Percentiles rank a stretch among this genome's conserved stretches.
Conservation (phyloP, 108 stramenopile genomes). For the Tribonema minus region DNA sequence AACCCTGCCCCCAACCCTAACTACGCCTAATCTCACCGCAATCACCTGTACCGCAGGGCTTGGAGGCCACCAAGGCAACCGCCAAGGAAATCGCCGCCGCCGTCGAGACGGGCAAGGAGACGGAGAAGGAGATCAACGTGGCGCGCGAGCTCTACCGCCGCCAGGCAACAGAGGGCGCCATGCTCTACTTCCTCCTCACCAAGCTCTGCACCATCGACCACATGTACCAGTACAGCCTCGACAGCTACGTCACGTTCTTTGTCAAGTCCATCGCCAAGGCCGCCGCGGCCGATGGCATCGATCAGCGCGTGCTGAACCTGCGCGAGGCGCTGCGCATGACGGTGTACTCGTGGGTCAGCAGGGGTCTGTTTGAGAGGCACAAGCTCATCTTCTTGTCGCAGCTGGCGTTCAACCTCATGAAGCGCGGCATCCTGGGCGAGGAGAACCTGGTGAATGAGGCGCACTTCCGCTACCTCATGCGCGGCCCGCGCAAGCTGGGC, state of each 20-base stretch:
- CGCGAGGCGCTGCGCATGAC: slow-evolving; percentile 73
- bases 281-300: slow-evolving; percentile 56
- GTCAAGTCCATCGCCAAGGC: slow-evolving; percentile 74
- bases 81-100: slow-evolving; percentile 75
- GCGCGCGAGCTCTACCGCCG: slow-evolving; percentile 77
- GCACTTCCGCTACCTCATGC: slow-evolving; percentile 76
- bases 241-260: slow-evolving; percentile 77
- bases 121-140: slow-evolving; percentile 69
- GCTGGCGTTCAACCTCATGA: slow-evolving; percentile 80
- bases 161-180: slow-evolving; percentile 83
- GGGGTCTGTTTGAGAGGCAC: slow-evolving; percentile 82
- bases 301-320: slow-evolving; percentile 66
- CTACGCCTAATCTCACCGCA: too few species aligned
- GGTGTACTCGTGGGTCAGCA: slow-evolving; percentile 79
- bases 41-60: too few species aligned
- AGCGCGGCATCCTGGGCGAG: slow-evolving; percentile 70
- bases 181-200: slow-evolving; percentile 86
- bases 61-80: slow-evolving; percentile 79
- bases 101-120: slow-evolving; percentile 67
- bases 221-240: slow-evolving; percentile 89
- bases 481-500: slow-evolving; percentile 61
- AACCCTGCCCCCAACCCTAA: too few species aligned
- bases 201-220: slow-evolving; percentile 75
- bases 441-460: slow-evolving; percentile 64
- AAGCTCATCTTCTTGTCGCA: slow-evolving; percentile 82